phyloP scores from a whole-genome alignment of 2,329 filamentous ascomycete species.

The Fusarium tricinctum region DNA sequence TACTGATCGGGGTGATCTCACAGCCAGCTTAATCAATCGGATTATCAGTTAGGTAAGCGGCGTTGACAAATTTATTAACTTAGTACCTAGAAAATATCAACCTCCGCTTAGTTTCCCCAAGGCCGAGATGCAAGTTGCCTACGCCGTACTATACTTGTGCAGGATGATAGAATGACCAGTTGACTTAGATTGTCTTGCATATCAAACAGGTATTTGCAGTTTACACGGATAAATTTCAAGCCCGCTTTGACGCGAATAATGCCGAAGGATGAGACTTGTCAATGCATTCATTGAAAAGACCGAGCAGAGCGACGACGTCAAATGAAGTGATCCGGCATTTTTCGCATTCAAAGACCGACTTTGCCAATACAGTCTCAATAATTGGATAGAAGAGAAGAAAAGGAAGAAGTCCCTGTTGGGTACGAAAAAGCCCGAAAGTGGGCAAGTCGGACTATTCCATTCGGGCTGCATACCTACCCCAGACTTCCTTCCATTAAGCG shows the following conservation, averaged over 20 bases:
- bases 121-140: no score
- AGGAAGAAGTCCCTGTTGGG: not conserved
- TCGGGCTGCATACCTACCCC: not conserved
- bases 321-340: not conserved
- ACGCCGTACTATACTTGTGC: not conserved
- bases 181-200: no score
- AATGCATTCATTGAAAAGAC: not conserved
- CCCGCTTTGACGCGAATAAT: not conserved
- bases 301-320: not conserved
- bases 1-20: no score
- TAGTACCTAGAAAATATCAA: not conserved
- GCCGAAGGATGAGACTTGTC: not conserved
- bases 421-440: not conserved
- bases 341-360: not conserved
- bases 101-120: not conserved
- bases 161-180: not conserved
- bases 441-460: not conserved
- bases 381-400: not conserved
- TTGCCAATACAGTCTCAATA: not conserved
- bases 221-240: not conserved
- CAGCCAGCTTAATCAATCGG: no score
- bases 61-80: not conserved
- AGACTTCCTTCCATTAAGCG: slow-evolving; percentile 26
- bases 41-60: not conserved
- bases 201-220: no score